These are phyloP conservation scores for Conidiobolus incongruus DNA, from an alignment of 371 early-diverging fungal genomes.

Conservation along the genomic window DNA sequence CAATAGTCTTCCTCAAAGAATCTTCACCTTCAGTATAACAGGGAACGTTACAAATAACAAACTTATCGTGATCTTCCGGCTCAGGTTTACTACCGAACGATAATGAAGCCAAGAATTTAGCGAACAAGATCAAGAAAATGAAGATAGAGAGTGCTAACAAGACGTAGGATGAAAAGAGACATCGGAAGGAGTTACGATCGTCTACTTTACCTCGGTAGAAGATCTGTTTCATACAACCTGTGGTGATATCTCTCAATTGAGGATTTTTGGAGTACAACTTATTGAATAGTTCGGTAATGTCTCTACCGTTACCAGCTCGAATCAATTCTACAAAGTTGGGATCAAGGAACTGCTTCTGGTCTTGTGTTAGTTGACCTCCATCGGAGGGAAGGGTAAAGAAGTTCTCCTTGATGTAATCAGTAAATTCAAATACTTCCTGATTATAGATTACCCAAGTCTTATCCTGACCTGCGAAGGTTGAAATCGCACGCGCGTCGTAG, in stretches of 20 bases:
- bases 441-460: too few species aligned
- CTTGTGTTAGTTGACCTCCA: too few species aligned
- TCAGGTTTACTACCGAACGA: slow-evolving; percentile 49
- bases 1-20: slow-evolving; percentile 79
- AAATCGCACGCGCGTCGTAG: too few species aligned
- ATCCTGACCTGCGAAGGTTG: too few species aligned
- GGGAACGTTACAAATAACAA: slow-evolving; percentile 86
- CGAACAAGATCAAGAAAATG: slow-evolving; percentile 59
- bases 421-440: too few species aligned
- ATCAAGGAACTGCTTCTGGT: background rate
- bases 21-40: slow-evolving; percentile 95
- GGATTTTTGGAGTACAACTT: too few species aligned
- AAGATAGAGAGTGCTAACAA: slow-evolving; percentile 47
- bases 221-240: slow-evolving; percentile 54
- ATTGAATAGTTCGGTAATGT: too few species aligned
- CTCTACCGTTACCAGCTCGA: too few species aligned
- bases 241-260: too few species aligned
- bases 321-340: too few species aligned
- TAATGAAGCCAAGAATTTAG: slow-evolving; percentile 83
- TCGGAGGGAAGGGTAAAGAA: too few species aligned
- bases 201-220: slow-evolving; percentile 83
- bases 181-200: slow-evolving; percentile 47
- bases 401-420: too few species aligned
- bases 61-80: slow-evolving; percentile 71
- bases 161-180: slow-evolving; percentile 73